These are phyloP conservation scores for Ceratobasidium theobromae DNA, from an alignment of 1,284 basidiomycete genomes.

Conservation along the genomic window DNA sequence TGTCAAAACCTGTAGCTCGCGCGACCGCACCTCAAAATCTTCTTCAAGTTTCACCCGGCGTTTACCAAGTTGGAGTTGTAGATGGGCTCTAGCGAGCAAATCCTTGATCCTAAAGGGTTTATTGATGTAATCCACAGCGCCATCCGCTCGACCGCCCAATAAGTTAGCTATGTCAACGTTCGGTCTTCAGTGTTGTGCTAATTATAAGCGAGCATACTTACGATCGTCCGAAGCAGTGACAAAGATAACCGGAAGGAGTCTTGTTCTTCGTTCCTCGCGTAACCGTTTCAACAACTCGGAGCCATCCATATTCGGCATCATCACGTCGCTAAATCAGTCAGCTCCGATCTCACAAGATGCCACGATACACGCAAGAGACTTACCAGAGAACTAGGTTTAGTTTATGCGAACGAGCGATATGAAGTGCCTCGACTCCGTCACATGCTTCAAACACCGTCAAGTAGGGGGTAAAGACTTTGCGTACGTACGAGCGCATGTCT, in stretches of 20 bases:
- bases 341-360: not conserved
- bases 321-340: constrained; percentile 1
- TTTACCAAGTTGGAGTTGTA: constrained; percentile 41
- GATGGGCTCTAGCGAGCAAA: constrained; percentile 45
- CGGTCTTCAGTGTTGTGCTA: constrained; percentile 37
- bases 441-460: constrained; percentile 25
- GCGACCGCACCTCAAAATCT: constrained; percentile 38
- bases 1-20: not conserved
- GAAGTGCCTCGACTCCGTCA: constrained; percentile 8
- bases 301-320: constrained; percentile 25
- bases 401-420: not conserved
- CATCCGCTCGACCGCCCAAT: constrained; percentile 30
- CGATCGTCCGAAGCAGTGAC: constrained; percentile 38
- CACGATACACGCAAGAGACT: not conserved
- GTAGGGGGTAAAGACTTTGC: constrained; percentile 35
- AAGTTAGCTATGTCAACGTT: not conserved
- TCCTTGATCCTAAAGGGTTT: constrained; percentile 44
- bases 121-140: constrained; percentile 44
- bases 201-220: not conserved
- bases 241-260: constrained; percentile 41
- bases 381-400: constrained; percentile 8
- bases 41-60: constrained; percentile 40
- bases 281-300: constrained; percentile 3
- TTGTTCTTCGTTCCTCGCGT: constrained; percentile 16
- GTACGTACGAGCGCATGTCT: constrained; percentile 35